Evolutionary conservation across 345 rosid genomes (phyloP), one percentile per base, ranked within the genome.

Genomic region (Aquilaria yunnanensis): DNA sequence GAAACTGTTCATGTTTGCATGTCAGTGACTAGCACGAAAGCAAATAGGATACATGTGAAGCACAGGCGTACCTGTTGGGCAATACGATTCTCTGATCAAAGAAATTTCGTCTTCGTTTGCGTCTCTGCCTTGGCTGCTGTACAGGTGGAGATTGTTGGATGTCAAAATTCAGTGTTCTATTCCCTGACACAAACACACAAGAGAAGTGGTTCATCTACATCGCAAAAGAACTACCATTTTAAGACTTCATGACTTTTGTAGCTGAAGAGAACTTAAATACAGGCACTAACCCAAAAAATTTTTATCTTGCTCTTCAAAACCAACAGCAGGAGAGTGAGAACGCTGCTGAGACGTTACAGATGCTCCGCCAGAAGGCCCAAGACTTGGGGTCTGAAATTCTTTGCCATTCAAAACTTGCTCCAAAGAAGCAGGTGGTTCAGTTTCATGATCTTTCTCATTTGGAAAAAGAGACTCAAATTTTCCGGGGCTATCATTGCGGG

Each of bases 11-110:
- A 70, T 62, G 59, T 59, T 43, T 23, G 47, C 46, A 8, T 49
- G 67, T 71, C 62, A 74, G 60, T 54, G 67, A 55, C 23, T 47
- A 53, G 46, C 6, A 63, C 10, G 57, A 60, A 54, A 1, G 3
- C 60, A 49, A n/a, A 60, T 52, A 51, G 11, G 47, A 43, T 43
- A 32, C 14, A 59, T 31, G 57, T 3, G 12, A 57, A 69, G 63
- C 47, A 53, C 54, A 62, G 31, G 47, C 76, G 13, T 83, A 89
- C 98, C 71, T 77, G 72, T 93, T 90, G 23, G 76, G 67, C 72
- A 93, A 59, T 57, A 84, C 90, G 14, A 82, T 69, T 55, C 67
- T 55, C 61, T 70, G 75, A 73, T 93, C 98, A 71, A 84, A 86
- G 51, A 65, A 66, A 46, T 59, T 73, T 70, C 82, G 78, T 74